These are phyloP conservation scores for Ophiosphaerella korrae DNA, from an alignment of 2,329 filamentous ascomycete genomes.

Conservation along the genomic window DNA sequence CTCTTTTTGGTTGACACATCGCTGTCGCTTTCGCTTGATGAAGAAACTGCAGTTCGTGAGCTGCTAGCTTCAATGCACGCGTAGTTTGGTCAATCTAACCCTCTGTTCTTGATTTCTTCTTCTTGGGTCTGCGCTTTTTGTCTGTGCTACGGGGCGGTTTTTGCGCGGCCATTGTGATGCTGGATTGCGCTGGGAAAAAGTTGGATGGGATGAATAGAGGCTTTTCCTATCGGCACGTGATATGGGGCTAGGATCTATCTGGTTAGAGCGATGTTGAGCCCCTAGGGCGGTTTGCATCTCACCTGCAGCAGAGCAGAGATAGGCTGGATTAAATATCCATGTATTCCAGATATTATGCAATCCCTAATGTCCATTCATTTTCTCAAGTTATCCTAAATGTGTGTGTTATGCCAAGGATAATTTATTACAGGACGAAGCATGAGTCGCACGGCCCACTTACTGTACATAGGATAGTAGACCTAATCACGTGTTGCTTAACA, in stretches of 20 bases:
- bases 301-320: no score
- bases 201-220: conserved; percentile 23
- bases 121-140: conserved; percentile 35
- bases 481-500: no score
- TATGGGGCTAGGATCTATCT: background rate
- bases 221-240: conserved; percentile 38
- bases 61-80: background rate
- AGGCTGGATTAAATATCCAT: no score
- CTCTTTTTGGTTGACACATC: conserved; percentile 25
- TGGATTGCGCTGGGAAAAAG: conserved; percentile 15
- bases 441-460: no score
- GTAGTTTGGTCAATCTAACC: conserved; percentile 12
- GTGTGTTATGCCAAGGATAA: no score
- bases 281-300: no score
- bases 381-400: no score
- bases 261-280: no score
- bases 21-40: conserved; percentile 40
- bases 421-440: no score
- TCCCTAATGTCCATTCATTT: no score
- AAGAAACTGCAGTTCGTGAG: conserved; percentile 32
- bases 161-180: conserved; percentile 28
- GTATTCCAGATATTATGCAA: no score
- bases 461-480: no score
- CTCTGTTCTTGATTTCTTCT: conserved; percentile 39
- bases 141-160: conserved; percentile 20